phyloP scores from a whole-genome alignment of 2,329 filamentous ascomycete genomes.

The Chalaropsis thielavioides region DNA sequence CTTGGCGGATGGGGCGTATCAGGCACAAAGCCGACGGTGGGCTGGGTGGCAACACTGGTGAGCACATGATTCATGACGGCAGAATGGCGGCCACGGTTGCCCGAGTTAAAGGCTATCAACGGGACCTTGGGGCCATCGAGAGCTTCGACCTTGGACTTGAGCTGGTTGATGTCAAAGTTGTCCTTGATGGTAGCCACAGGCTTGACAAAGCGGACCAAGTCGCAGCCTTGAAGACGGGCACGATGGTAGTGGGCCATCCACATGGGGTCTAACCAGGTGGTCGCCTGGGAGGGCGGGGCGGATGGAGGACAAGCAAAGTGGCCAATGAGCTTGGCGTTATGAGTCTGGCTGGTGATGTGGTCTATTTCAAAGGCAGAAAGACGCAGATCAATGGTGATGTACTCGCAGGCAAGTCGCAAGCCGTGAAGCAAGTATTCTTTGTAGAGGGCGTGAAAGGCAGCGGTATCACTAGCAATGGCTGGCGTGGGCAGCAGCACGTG shows the following conservation, averaged over 20 bases:
- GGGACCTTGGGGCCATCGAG: constrained; percentile 34
- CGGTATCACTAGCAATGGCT: constrained; percentile 14
- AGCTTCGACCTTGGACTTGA: constrained; percentile 36
- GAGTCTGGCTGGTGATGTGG: constrained; percentile 36
- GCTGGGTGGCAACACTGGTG: constrained; percentile 10
- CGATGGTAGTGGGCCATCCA: constrained; percentile 45
- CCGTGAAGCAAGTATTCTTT: constrained; percentile 44
- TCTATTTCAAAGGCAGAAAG: constrained; percentile 37
- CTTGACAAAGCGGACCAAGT: constrained; percentile 47
- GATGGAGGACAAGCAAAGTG: constrained; percentile 28
- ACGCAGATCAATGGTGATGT: constrained; percentile 45
- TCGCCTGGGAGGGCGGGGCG: constrained; percentile 11
- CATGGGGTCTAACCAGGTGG: constrained; percentile 40
- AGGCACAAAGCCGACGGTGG: constrained; percentile 24
- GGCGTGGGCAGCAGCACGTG: constrained; percentile 31
- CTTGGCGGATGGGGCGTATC: constrained; percentile 10
- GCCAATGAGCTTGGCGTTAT: constrained; percentile 47
- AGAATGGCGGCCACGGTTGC: constrained; percentile 46
- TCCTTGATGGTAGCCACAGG: constrained; percentile 43
- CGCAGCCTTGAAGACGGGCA: constrained; percentile 43
- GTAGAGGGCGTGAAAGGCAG: constrained; percentile 28
- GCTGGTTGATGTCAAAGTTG: constrained; percentile 44
- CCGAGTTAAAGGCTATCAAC: constrained; percentile 51
- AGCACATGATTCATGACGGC: constrained; percentile 52
- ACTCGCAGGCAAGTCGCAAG: constrained; percentile 48